Evolutionary conservation across 2,329 filamentous ascomycete species (phyloP).

Genomic region (Grosmannia penicillata): DNA sequence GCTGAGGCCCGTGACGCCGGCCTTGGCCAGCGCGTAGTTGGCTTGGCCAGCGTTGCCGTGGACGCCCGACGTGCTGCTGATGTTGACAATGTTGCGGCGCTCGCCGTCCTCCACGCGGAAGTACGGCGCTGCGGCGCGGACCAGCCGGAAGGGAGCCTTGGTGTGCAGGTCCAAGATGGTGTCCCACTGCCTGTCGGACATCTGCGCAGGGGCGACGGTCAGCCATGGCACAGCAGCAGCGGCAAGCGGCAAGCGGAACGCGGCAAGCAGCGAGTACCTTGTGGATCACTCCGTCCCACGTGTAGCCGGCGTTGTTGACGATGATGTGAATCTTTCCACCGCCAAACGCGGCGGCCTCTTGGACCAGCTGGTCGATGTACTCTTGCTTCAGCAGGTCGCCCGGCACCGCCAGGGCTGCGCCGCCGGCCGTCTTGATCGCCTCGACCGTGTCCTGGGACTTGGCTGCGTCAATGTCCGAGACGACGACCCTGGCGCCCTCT

Average conservation of each 20-base stretch:
- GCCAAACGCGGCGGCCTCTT: conserved; percentile 65
- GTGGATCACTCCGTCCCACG: conserved; percentile 86
- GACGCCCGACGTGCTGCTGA: conserved; percentile 66
- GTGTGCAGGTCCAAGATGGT: conserved; percentile 73
- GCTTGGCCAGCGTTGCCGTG: conserved; percentile 84
- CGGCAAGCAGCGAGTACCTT: no score
- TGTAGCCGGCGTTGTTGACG: conserved; percentile 85
- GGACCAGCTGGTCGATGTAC: conserved; percentile 59
- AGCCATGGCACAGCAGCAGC: neutral
- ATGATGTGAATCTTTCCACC: conserved; percentile 80
- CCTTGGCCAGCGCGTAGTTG: conserved; percentile 79
- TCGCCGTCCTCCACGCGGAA: conserved; percentile 78
- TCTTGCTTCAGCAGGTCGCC: conserved; percentile 62
- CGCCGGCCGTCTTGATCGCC: conserved; percentile 51
- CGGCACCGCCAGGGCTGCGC: conserved; percentile 55
- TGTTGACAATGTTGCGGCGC: conserved; percentile 67
- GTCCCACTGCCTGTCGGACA: conserved; percentile 83
- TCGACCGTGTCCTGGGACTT: conserved; percentile 57
- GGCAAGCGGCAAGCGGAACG: no score
- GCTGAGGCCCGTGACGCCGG: conserved; percentile 66
- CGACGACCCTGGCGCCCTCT: conserved; percentile 71
- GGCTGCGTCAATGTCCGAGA: conserved; percentile 68
- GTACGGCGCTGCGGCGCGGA: conserved; percentile 67
- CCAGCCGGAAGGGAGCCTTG: conserved; percentile 73
- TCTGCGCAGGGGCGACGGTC: conserved; percentile 20